Evolutionary conservation across 2,329 filamentous ascomycete genomes (phyloP).

Genomic region (Fusarium secorum): DNA sequence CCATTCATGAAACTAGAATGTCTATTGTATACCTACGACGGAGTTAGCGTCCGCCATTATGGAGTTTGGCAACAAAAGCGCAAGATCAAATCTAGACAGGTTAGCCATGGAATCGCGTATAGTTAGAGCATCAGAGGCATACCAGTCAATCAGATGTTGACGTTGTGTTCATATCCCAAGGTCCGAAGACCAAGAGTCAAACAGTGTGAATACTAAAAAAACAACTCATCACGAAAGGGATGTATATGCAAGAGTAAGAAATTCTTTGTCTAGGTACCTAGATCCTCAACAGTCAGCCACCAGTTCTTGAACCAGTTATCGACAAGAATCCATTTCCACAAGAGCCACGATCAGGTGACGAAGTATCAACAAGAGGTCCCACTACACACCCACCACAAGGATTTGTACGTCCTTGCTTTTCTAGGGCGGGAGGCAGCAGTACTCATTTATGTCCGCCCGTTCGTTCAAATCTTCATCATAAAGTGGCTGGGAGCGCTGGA

Average conservation of each 20-base stretch:
- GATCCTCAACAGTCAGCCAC: slow-evolving; percentile 45
- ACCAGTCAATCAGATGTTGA: slow-evolving; percentile 64
- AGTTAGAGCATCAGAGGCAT: slow-evolving; percentile 15
- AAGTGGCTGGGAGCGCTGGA: slow-evolving; percentile 39
- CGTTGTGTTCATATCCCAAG: slow-evolving; percentile 61
- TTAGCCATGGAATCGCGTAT: slow-evolving; percentile 11
- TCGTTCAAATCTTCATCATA: slow-evolving; percentile 73
- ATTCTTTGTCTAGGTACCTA: slow-evolving; percentile 47
- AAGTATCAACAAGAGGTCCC: slow-evolving; percentile 70
- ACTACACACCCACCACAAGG: slow-evolving; percentile 61
- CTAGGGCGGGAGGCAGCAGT: slow-evolving; percentile 55
- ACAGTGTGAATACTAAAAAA: slow-evolving; percentile 66
- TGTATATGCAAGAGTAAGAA: slow-evolving; percentile 26
- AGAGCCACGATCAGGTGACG: slow-evolving; percentile 67
- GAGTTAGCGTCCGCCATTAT: slow-evolving; percentile 25
- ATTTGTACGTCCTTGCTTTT: slow-evolving; percentile 69
- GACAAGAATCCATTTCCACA: slow-evolving; percentile 43
- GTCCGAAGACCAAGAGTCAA: slow-evolving; percentile 56
- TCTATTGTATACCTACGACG: slow-evolving; percentile 8
- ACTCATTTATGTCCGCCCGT: slow-evolving; percentile 74
- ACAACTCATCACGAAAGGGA: slow-evolving; percentile 57
- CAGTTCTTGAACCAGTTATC: slow-evolving; percentile 30
- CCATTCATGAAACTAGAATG: background rate
- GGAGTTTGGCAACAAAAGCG: background rate
- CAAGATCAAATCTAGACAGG: slow-evolving; percentile 8